phyloP scores from a whole-genome alignment of 306 rosid genomes.

The Sesbania bispinosa region DNA sequence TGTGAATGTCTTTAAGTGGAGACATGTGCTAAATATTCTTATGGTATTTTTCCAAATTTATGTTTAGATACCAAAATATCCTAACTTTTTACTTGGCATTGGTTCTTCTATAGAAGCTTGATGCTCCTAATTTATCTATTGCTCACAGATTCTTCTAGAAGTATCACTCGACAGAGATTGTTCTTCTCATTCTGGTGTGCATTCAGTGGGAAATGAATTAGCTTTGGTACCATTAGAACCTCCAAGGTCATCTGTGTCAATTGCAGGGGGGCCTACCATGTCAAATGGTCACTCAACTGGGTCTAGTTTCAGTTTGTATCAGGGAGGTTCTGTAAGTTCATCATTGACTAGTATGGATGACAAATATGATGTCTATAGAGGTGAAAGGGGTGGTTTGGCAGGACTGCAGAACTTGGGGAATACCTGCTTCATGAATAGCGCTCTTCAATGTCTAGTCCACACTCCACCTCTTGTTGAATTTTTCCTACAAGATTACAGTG shows the following conservation, averaged over 20 bases:
- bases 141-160: constrained; percentile 80
- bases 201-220: constrained; percentile 77
- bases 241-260: constrained; percentile 70
- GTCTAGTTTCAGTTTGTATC: constrained; percentile 51
- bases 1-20: constrained; percentile 14
- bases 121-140: constrained; percentile 33
- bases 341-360: constrained; percentile 60
- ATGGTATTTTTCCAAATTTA: not conserved
- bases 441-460: constrained; percentile 92
- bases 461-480: constrained; percentile 84
- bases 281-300: constrained; percentile 82
- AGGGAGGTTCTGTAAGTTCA: constrained; percentile 59
- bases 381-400: constrained; percentile 82
- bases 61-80: constrained; percentile 7
- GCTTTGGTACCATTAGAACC: constrained; percentile 94
- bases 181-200: constrained; percentile 47
- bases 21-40: constrained; percentile 11
- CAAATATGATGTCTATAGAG: constrained; percentile 48
- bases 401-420: constrained; percentile 98
- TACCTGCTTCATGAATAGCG: constrained; percentile 98
- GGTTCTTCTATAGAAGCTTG: constrained; percentile 24
- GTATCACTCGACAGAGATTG: constrained; percentile 39
- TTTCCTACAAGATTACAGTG: constrained; percentile 86
- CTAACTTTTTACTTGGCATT: constrained; percentile 6
- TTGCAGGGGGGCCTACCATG: constrained; percentile 91